Evolutionary conservation across 1,284 basidiomycete genomes (phyloP).

Genomic region (Apiotrichum mycotoxinovorans): DNA sequence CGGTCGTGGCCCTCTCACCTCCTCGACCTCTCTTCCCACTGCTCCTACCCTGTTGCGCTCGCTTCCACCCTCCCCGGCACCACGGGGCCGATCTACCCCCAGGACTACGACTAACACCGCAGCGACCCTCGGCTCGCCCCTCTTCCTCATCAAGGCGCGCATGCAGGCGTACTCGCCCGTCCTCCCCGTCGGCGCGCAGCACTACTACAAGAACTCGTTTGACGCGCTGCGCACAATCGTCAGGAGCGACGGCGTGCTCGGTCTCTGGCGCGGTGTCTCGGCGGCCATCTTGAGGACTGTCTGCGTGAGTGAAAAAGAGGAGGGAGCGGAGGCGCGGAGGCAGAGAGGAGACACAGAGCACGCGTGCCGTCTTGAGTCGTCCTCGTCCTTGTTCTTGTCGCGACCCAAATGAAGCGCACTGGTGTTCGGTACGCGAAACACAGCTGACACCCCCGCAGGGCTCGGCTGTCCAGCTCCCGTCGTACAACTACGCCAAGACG

Average conservation of each 20-base stretch:
- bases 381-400: too few species aligned
- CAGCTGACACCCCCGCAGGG: constrained; percentile 51
- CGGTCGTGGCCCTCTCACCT: too few species aligned
- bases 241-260: constrained; percentile 68
- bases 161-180: constrained; percentile 96
- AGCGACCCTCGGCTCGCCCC: constrained; percentile 87
- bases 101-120: neutral
- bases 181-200: constrained; percentile 90
- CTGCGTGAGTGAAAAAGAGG: constrained; percentile 60
- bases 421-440: neutral
- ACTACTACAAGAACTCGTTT: constrained; percentile 78
- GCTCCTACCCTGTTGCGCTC: too few species aligned
- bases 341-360: neutral
- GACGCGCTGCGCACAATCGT: constrained; percentile 79
- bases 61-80: too few species aligned
- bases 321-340: neutral
- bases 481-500: constrained; percentile 88
- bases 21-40: too few species aligned
- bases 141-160: constrained; percentile 94
- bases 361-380: too few species aligned
- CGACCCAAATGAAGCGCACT: too few species aligned
- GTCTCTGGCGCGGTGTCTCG: constrained; percentile 84
- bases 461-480: constrained; percentile 78
- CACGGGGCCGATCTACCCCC: neutral
- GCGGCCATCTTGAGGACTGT: constrained; percentile 89